Conservation (phyloP, 1,139 yeast genomes). For the Diutina siamensis region DNA sequence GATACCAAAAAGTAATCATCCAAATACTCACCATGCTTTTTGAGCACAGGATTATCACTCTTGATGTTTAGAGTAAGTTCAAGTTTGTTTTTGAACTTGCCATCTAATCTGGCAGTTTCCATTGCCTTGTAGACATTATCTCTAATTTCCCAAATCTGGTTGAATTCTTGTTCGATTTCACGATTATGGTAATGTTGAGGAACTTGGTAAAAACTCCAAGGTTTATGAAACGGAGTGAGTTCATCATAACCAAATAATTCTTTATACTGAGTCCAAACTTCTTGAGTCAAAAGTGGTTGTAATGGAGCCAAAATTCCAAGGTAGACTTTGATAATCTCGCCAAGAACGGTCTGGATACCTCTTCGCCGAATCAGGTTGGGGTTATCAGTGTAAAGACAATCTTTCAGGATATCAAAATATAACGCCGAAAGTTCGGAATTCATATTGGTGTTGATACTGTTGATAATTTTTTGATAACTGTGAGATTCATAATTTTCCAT, state of each 20-base stretch:
- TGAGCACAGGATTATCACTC: constrained; percentile 13
- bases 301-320: constrained; percentile 66
- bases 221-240: constrained; percentile 41
- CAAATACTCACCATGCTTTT: constrained; percentile 19
- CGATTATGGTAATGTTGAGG: constrained; percentile 17
- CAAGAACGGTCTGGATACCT: constrained; percentile 62
- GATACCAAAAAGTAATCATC: constrained; percentile 65
- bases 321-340: constrained; percentile 49
- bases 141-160: constrained; percentile 32
- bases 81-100: constrained; percentile 46
- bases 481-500: constrained; percentile 38
- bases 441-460: constrained; percentile 58
- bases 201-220: constrained; percentile 15
- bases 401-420: constrained; percentile 82
- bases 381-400: constrained; percentile 66
- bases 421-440: constrained; percentile 68
- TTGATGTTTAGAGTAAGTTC: constrained; percentile 42
- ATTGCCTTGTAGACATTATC: constrained; percentile 34
- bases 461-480: constrained; percentile 58
- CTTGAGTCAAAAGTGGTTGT: constrained; percentile 75
- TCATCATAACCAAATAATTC: constrained; percentile 15
- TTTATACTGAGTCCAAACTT: constrained; percentile 57
- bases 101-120: constrained; percentile 21
- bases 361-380: constrained; percentile 38
- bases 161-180: constrained; percentile 28